Evolutionary conservation across 768 basidiomycete species (phyloP).

Genomic region (Calocybe cyanea): DNA sequence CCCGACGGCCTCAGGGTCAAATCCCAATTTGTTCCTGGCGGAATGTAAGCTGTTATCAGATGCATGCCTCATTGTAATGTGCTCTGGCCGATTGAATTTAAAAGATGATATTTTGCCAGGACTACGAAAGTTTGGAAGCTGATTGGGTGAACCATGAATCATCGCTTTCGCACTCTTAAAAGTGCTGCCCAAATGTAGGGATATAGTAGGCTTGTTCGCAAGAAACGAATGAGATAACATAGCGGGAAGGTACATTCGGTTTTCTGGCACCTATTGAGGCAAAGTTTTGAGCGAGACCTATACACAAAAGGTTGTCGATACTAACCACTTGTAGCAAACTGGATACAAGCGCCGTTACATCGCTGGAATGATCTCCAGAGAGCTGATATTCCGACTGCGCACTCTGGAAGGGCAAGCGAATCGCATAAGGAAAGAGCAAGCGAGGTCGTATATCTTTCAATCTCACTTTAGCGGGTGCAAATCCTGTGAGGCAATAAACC

Average conservation of each 20-base stretch:
- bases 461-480: constrained; percentile 29
- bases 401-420: constrained; percentile 9
- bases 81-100: too few species aligned
- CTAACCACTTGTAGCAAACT: constrained; percentile 27
- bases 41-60: constrained; percentile 8
- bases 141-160: too few species aligned
- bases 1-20: constrained; percentile 16
- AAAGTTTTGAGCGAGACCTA: too few species aligned
- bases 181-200: too few species aligned
- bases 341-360: constrained; percentile 22
- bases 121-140: too few species aligned
- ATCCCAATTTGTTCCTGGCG: constrained; percentile 3
- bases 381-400: constrained; percentile 19
- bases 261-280: constrained; percentile 14
- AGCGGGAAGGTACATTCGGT: constrained; percentile 13
- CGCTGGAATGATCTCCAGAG: constrained; percentile 21
- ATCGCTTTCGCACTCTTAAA: too few species aligned
- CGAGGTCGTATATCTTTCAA: neutral
- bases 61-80: constrained; percentile 5
- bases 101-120: too few species aligned
- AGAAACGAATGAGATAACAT: constrained; percentile 15
- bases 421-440: too few species aligned
- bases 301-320: neutral
- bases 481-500: constrained; percentile 32
- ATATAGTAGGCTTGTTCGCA: constrained; percentile 3